phyloP scores from a whole-genome alignment of 2,329 filamentous ascomycete genomes.

The Aquanectria penicillioides region DNA sequence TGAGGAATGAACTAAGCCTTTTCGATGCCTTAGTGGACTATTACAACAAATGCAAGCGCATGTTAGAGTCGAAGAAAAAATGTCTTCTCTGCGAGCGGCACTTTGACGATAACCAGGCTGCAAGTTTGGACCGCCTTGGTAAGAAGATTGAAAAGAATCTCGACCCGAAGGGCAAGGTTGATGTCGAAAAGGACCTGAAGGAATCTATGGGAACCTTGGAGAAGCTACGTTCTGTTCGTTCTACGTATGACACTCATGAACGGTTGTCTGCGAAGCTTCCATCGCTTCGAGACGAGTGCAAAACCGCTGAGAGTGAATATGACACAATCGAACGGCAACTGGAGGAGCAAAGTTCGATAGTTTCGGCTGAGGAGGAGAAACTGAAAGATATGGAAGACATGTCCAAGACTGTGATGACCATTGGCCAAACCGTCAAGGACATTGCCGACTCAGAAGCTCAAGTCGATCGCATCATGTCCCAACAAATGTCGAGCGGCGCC shows the following conservation, averaged over 20 bases:
- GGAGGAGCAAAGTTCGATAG: conserved; percentile 73
- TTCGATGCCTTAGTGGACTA: conserved; percentile 77
- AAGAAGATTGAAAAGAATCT: conserved; percentile 73
- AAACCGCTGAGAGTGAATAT: conserved; percentile 69
- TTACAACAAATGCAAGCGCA: conserved; percentile 73
- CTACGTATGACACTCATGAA: conserved; percentile 78
- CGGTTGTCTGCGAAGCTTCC: conserved; percentile 79
- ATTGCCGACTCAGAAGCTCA: conserved; percentile 77
- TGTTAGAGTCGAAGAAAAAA: conserved; percentile 72
- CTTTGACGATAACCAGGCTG: conserved; percentile 70
- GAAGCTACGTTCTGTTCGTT: conserved; percentile 69
- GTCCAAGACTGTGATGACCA: conserved; percentile 78
- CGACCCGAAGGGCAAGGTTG: conserved; percentile 69
- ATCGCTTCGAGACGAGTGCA: conserved; percentile 70
- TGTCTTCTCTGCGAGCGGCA: conserved; percentile 81
- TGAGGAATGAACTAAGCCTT: conserved; percentile 74
- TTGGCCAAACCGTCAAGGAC: conserved; percentile 77
- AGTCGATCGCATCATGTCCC: conserved; percentile 78
- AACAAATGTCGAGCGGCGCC: conserved; percentile 74
- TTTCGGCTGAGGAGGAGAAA: conserved; percentile 71
- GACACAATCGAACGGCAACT: conserved; percentile 68
- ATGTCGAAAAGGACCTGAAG: conserved; percentile 70
- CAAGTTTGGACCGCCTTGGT: conserved; percentile 69
- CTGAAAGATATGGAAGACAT: conserved; percentile 81
- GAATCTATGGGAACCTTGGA: conserved; percentile 61